These are phyloP conservation scores for Crithidia brevicula DNA, from an alignment of 208 protist species.

Conservation along the genomic window DNA sequence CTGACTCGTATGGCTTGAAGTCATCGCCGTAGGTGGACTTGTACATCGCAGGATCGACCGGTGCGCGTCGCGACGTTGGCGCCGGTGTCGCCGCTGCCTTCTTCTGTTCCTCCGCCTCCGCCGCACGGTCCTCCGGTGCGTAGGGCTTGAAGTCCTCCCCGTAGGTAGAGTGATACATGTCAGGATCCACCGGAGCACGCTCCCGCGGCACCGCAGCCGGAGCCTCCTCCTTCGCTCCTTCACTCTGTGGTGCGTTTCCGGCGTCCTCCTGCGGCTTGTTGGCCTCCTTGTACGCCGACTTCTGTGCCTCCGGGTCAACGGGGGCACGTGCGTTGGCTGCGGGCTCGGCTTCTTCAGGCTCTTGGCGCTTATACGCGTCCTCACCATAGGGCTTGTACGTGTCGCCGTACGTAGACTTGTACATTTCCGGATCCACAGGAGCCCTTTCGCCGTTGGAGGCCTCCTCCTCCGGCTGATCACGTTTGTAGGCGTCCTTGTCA, in stretches of 20 bases:
- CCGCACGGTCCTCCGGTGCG: neutral
- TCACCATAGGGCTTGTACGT: conserved; percentile 31
- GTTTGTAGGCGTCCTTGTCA: conserved; percentile 34
- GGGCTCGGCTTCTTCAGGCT: conserved; percentile 6
- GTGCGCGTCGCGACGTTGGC: neutral
- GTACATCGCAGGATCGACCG: conserved; percentile 44
- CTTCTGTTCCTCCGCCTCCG: conserved; percentile 3
- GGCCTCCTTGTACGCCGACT: conserved; percentile 34
- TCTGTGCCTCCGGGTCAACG: conserved; percentile 49
- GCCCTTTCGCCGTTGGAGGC: conserved; percentile 7
- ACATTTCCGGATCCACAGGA: conserved; percentile 40
- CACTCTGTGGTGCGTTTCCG: conserved; percentile 38
- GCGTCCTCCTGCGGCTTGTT: conserved; percentile 29
- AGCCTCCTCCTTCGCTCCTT: neutral
- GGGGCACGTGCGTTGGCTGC: neutral
- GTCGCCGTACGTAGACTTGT: conserved; percentile 34
- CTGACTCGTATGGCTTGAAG: conserved; percentile 29
- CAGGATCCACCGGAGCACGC: conserved; percentile 15
- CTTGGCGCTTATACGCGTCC: conserved; percentile 26
- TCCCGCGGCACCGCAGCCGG: neutral
- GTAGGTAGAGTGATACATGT: conserved; percentile 28
- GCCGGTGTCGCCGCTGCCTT: conserved; percentile 5
- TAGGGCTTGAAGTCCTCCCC: conserved; percentile 26
- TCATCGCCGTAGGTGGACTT: conserved; percentile 29
- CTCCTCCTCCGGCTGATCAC: conserved; percentile 1